Evolutionary conservation across 2,329 filamentous ascomycete species (phyloP).

Genomic region (Trichoderma simmonsii): DNA sequence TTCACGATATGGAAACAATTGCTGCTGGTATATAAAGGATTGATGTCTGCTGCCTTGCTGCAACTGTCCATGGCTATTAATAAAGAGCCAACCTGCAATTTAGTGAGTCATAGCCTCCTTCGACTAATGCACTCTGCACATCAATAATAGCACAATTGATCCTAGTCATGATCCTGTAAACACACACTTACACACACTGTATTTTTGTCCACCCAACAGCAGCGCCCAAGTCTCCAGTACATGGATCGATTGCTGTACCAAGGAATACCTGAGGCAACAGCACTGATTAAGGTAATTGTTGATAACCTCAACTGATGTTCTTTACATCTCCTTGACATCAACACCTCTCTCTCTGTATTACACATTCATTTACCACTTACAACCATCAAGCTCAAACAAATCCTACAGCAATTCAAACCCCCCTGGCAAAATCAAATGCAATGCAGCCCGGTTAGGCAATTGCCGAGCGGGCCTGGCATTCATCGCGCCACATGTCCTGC

Average conservation of each 20-base stretch:
- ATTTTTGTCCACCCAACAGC: not conserved
- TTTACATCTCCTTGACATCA: not conserved
- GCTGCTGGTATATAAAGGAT: not conserved
- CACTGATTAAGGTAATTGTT: not conserved
- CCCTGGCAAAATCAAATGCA: not conserved
- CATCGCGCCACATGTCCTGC: constrained; percentile 14
- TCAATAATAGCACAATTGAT: not conserved
- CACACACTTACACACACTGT: not conserved
- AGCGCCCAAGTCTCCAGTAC: not conserved
- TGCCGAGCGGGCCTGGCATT: not conserved
- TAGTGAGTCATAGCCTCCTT: not conserved
- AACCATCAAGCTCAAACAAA: not conserved
- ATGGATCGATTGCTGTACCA: not conserved
- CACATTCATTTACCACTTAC: not conserved
- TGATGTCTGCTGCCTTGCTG: not conserved
- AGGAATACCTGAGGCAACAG: not conserved
- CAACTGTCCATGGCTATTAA: not conserved
- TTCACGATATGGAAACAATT: not conserved
- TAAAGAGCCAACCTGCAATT: not conserved
- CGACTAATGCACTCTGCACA: not conserved
- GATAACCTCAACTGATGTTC: not conserved
- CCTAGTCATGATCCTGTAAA: not conserved
- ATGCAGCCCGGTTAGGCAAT: constrained; percentile 8
- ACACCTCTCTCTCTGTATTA: not conserved
- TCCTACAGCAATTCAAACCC: not conserved